Evolutionary conservation across 2,329 filamentous ascomycete genomes (phyloP).

Genomic region (Trichoderma koningii): DNA sequence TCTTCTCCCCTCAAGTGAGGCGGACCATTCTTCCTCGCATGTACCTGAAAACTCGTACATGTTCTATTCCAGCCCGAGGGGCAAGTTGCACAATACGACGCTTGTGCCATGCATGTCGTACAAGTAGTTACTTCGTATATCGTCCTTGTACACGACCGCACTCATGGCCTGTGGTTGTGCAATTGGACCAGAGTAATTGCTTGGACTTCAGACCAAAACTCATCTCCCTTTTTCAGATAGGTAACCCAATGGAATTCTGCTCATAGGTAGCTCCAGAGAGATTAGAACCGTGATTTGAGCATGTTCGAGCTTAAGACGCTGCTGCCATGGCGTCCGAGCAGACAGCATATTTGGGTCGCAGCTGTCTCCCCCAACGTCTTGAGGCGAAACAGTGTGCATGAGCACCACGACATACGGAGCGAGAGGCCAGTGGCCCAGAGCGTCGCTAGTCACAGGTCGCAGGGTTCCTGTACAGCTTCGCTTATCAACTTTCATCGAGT

Average conservation of each 20-base stretch:
- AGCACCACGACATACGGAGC: conserved; percentile 2
- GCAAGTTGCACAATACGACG: background rate
- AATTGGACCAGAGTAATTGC: background rate
- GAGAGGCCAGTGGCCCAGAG: conserved; percentile 15
- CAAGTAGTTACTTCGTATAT: too few species aligned
- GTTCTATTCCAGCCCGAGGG: conserved; percentile 30
- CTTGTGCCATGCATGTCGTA: conserved; percentile 1
- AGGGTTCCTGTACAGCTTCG: conserved; percentile 25
- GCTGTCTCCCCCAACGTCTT: background rate
- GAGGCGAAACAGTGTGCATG: conserved; percentile 6
- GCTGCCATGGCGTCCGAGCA: background rate
- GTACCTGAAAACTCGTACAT: background rate
- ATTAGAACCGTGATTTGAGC: background rate
- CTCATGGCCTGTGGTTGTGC: background rate
- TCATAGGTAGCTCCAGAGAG: background rate
- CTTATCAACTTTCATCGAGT: conserved; percentile 19
- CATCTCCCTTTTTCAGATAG: too few species aligned
- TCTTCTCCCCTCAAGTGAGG: conserved; percentile 33
- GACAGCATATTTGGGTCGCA: background rate
- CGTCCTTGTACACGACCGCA: background rate
- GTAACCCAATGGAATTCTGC: background rate
- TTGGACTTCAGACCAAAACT: background rate
- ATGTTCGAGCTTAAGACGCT: too few species aligned
- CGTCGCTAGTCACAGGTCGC: conserved; percentile 10
- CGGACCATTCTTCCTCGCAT: conserved; percentile 34